Evolutionary conservation across 1,284 basidiomycete species (phyloP).

Genomic region (Caloboletus firmus): DNA sequence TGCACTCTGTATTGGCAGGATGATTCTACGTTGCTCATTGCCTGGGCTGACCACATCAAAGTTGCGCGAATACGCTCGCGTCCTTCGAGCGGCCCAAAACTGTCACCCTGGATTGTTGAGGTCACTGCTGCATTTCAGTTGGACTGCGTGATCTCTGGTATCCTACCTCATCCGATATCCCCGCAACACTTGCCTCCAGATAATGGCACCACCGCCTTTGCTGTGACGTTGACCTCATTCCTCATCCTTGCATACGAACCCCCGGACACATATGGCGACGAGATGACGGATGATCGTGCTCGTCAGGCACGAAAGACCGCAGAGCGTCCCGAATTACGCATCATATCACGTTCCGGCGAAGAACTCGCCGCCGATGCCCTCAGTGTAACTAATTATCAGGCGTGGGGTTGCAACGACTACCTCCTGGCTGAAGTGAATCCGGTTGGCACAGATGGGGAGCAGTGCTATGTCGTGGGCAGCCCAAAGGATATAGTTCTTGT

Average conservation of each 20-base stretch:
- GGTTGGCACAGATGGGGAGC: conserved; percentile 35
- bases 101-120: conserved; percentile 70
- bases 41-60: conserved; percentile 95
- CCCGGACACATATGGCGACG: conserved; percentile 64
- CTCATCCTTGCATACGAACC: conserved; percentile 83
- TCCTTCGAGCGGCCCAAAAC: conserved; percentile 39
- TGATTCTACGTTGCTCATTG: conserved; percentile 85
- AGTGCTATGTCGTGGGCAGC: conserved; percentile 78
- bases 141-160: conserved; percentile 94
- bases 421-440: conserved; percentile 53
- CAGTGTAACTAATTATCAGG: conserved; percentile 74
- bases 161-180: conserved; percentile 72
- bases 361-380: conserved; percentile 88
- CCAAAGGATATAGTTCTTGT: conserved; percentile 88
- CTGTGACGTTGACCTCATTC: conserved; percentile 61
- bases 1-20: conserved; percentile 93
- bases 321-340: conserved; percentile 88
- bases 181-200: conserved; percentile 21
- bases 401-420: conserved; percentile 94
- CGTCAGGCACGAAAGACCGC: conserved; percentile 80
- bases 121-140: conserved; percentile 91
- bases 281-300: conserved; percentile 68
- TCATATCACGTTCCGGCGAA: conserved; percentile 87
- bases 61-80: conserved; percentile 79
- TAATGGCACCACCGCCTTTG: conserved; percentile 23